phyloP scores from a whole-genome alignment of 371 early-diverging fungal species.

The Rhizopus stolonifer region DNA sequence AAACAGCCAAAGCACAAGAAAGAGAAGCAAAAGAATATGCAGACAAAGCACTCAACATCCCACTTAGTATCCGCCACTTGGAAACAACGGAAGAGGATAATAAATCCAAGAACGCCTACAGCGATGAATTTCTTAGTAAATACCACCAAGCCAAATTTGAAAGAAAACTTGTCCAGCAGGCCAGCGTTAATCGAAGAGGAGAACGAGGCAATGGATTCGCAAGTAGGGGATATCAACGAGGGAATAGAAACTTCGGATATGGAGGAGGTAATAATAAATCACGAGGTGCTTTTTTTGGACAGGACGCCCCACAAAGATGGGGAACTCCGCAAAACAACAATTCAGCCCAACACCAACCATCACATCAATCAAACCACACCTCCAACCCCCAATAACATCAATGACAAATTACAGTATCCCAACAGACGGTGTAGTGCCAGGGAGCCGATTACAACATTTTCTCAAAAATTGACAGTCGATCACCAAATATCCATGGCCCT shows the following conservation, averaged over 20 bases:
- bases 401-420: conserved; percentile 10
- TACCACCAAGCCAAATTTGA: conserved; percentile 8
- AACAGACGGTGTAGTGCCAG: conserved; percentile 9
- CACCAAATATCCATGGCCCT: conserved; percentile 6
- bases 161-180: background rate
- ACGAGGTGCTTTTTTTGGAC: conserved; percentile 10
- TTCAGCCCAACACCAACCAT: conserved; percentile 5
- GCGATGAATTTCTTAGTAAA: background rate
- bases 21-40: background rate
- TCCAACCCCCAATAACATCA: conserved; percentile 5
- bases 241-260: background rate
- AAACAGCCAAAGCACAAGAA: conserved; percentile 2
- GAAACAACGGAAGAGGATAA: background rate
- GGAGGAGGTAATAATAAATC: conserved; percentile 7
- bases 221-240: background rate
- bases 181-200: background rate
- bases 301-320: background rate
- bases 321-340: background rate
- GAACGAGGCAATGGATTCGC: background rate
- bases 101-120: conserved; percentile 1
- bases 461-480: background rate
- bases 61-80: conserved; percentile 2
- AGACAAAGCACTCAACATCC: conserved; percentile 10
- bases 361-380: conserved; percentile 5
- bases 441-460: conserved; percentile 7